A percentile compares a stretch with the other conserved stretches of the same genome.
Evolutionary conservation across 768 basidiomycete genomes (phyloP).

Genomic region (Boletus rubescentipes): DNA sequence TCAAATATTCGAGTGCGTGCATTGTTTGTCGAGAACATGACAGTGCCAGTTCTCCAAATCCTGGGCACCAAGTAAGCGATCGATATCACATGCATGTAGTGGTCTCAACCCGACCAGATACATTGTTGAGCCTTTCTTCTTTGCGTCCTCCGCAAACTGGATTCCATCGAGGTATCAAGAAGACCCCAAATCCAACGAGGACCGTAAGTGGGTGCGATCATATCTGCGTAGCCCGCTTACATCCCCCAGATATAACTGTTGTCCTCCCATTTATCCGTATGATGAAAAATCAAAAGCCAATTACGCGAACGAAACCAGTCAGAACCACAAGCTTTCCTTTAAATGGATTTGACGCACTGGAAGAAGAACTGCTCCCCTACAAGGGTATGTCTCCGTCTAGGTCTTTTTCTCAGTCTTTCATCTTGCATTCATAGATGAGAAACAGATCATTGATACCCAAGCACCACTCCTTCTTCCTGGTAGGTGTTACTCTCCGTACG

Average conservation of each 20-base stretch:
- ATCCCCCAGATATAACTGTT: slow-evolving; percentile 52
- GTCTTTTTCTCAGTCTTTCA: not conserved
- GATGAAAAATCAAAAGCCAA: slow-evolving; percentile 32
- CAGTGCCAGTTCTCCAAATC: slow-evolving; percentile 52
- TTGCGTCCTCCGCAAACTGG: slow-evolving; percentile 63
- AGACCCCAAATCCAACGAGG: slow-evolving; percentile 38
- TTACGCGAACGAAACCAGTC: slow-evolving; percentile 9
- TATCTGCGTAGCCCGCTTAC: slow-evolving; percentile 16
- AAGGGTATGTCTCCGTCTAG: slow-evolving; percentile 10
- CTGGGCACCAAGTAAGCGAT: slow-evolving; percentile 51
- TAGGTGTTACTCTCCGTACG: slow-evolving; percentile 15
- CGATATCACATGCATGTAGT: not conserved
- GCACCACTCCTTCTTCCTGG: slow-evolving; percentile 42
- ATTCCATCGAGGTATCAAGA: slow-evolving; percentile 68
- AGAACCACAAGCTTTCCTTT: slow-evolving; percentile 6
- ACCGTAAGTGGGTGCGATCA: slow-evolving; percentile 47
- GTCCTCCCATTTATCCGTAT: slow-evolving; percentile 52
- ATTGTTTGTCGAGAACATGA: slow-evolving; percentile 52
- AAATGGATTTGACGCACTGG: not conserved
- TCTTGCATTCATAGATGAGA: slow-evolving; percentile 14
- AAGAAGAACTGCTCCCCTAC: slow-evolving; percentile 9
- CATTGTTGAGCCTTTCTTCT: slow-evolving; percentile 64
- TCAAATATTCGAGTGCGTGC: slow-evolving; percentile 43
- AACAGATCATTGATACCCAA: slow-evolving; percentile 50
- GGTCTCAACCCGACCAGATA: slow-evolving; percentile 35